Evolutionary conservation across 805 yeast genomes (phyloP), one percentile per base, ranked within the genome.

Genomic region (Starmera quercuum): DNA sequence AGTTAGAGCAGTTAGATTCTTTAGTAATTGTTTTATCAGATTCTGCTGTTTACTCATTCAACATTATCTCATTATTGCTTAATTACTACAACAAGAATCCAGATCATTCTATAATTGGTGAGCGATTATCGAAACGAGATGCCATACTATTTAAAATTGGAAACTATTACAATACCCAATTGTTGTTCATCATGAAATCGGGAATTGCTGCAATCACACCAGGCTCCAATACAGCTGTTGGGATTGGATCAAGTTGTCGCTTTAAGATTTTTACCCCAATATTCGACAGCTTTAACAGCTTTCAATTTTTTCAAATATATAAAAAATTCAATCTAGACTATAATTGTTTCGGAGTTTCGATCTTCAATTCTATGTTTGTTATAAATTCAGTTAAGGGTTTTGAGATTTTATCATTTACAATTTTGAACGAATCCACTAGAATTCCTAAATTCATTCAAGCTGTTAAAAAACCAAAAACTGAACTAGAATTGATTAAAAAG

Each of bases 121-220:
- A 71, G 20, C 54, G 65, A 19, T 45, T 75, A 10, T 61, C 75
- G 11, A 63, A 68, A 42, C 74, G 75, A 53, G 57, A 75, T 51
- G 75, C 77, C 0, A 56, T 71, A 2, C 77, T 71, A 41, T 87
- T 83, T 57, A 71, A 70, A 31, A 61, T 82, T 39, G 95, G 92
- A 0, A 71, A 66, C 20, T 85, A 87, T 50, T 68, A 76, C 37
- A 76, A 74, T 54, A 65, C 74, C 41, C 73, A 64, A 27, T 65
- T 73, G 68, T 54, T 78, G 36, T 73, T 68, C 47, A 71, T 66
- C 54, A 73, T 76, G 56, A 74, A 71, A 48, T 66, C 61, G 58
- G 75, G 66, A 4, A 14, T 19, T 54, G 66, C 61, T 34, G 57
- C 64, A 47, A 57, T 53, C 32, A 64, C 71, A 23, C n/a, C n/a